Evolutionary conservation across 192 early-diverging fungal genomes (phyloP), one percentile per base, ranked within the genome.

Genomic region (Mortierella alpina): DNA sequence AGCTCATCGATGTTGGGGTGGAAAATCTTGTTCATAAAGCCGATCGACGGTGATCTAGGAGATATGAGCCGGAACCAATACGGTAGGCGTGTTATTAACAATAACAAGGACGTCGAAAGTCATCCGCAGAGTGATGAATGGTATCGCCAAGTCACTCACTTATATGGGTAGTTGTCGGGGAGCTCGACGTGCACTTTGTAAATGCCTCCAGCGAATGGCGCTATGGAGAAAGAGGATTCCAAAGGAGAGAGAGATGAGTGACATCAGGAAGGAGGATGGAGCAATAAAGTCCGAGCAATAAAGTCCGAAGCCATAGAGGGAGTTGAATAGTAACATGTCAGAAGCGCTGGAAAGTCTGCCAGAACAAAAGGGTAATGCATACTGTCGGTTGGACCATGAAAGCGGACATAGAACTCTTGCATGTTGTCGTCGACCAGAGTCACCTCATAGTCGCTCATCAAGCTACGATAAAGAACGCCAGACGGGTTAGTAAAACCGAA

Each of bases 371-470:
- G n/a, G n/a, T n/a, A 65, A 3, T 44, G 90, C 91, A 75, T 93
- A 97, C 95, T 99, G 70, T 95, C 98, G 52, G 92, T 88, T 6
- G 98, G 98, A 12, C 98, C 98, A 83, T 92, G 87, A 73, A 99
- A 98, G 44, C 92, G 85, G 48, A 99, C 92, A 83, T 95, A 97
- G 68, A 99, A 97, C 82, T 99, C 97, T 88, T 99, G 97, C 97
- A 99, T 99, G 80, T 95, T 98, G 84, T 98, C 97, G 78, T 99
- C 97, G 53, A 98, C 96, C 46, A 99, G 91, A 31, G 93, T 96
- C 39, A 99, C 97, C 83, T 99, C 96, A 86, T 98, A 98, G 86
- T 99, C 97, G 85, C 95, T 95, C 98, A 99, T 99, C 12, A 99
- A 88, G 64, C 97, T 99, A 84, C 31, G 31, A 31, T 3, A 31